Base-by-base conservation (phyloP, 2,329 filamentous ascomycete genomes). In the Cyanodermella asteris region DNA sequence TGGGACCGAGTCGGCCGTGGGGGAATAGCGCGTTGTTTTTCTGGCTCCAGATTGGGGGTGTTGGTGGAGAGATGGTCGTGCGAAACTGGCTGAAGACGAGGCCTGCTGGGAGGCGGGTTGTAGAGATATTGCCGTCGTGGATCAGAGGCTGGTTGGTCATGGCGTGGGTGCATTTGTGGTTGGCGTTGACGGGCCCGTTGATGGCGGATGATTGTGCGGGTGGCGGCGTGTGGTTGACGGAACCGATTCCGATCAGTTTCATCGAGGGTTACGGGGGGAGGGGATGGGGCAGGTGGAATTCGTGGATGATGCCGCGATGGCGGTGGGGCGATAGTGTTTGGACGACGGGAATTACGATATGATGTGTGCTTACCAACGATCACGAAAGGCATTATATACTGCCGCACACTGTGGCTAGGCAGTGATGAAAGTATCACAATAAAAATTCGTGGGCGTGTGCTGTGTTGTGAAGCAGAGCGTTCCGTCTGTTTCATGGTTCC, bases 191-290 rank as follows among this genome's bases (percentile, higher is more conserved):
- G 0, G 61, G 62, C 1, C 55, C 55, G 20, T 44, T 69, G 18
- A 56, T 91, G n/a, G 54, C 68, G 7, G 67, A 91, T 40, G 82
- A 93, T 39, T 69, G 91, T 42, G 61, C 71, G 0, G 56, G 60
- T 7, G 62, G 67, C 1, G 80, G 77, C 0, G 39, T 91, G 1
- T 91, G 76, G 75, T 46, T 90, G 9, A 67, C 68, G 32, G 80
- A 93, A 45, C 78, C 80, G 0, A 49, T 91, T n/a, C 78, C 81
- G 0, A 34, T 84, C 6, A 90, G 77, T 27, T 41, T 61, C 1
- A 40, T 81, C n/a, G 56, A 78, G 14, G 74, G 72, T 0, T 50
- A 52, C 2, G 46, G 55, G 11, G 64, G 60, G 1, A 68, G 75
- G 38, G 49, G 56, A 1, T 71, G 65, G 57, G 76, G 65, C 64